Evolutionary conservation across 1,284 basidiomycete species (phyloP), one percentile per base, ranked within the genome.

Genomic region (Lentinula novae-zelandiae): DNA sequence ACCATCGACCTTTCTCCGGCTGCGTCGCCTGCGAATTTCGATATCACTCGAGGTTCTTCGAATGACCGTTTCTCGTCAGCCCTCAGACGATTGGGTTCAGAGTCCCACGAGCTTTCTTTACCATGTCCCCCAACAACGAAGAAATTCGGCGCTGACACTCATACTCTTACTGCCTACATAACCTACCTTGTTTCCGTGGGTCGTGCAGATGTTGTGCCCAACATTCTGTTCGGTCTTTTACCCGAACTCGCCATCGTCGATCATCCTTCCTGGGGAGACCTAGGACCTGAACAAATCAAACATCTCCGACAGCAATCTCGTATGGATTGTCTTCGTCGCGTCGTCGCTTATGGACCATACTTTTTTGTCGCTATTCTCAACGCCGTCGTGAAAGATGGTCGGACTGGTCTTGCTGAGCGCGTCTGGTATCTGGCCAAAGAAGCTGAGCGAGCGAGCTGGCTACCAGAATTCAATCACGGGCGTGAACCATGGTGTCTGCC

Each of bases 381-480:
- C 60, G 86, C 84, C 0, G 73, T 92, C 40, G 69, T 72, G 54
- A 89, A 89, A 66, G 73, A 79, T 0, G 82, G 85, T 0, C 74
- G 75, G 63, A 81, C 79, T 0, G 81, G 82, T 0, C 72, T 86
- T 1, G 84, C 86, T 0, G 84, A 88, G 66, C 77, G 82, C 10
- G 77, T 92, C 0, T 92, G 88, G 82, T 67, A 77, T 6, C 73
- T 87, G 12, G 86, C 83, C 5, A 78, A 79, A 66, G 70, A 77
- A 59, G 85, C 83, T 0, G 84, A 88, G 67, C 71, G 68, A n/a
- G 72, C 71, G 12, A 88, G 85, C 62, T 82, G 82, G 80, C 51
- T 68, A 31, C 67, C 65, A 3, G 63, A 62, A 9, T 68, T 70
- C n/a, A 55, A 53, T 36, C 60, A 61, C 44, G 59, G 53, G 4